phyloP scores from a whole-genome alignment of 208 protist species.

The Angomonas deanei region DNA sequence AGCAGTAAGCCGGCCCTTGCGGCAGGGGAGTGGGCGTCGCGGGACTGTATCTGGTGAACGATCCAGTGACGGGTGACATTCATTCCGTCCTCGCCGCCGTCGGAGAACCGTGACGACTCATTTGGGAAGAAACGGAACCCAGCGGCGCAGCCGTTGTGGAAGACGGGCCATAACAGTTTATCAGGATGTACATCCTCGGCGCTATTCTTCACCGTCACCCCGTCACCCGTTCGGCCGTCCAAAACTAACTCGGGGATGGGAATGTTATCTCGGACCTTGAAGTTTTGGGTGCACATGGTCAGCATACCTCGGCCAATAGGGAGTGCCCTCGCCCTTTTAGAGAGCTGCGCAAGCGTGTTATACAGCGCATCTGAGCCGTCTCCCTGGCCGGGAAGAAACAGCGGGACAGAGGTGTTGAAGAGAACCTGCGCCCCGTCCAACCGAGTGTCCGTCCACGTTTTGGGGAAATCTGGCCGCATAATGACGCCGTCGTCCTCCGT shows the following conservation, averaged over 20 bases:
- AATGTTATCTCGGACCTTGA: constrained; percentile 67
- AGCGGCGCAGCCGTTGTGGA: constrained; percentile 85
- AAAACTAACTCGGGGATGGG: constrained; percentile 71
- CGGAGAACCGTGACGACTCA: neutral
- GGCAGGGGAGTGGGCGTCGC: constrained; percentile 44
- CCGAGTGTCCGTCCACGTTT: constrained; percentile 62
- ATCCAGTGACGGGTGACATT: constrained; percentile 76
- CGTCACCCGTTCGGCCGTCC: constrained; percentile 61
- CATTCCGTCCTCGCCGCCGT: constrained; percentile 20
- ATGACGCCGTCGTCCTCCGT: constrained; percentile 78
- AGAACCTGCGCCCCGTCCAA: constrained; percentile 64
- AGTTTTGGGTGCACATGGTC: constrained; percentile 79
- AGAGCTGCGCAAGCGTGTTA: constrained; percentile 35
- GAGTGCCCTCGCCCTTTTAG: constrained; percentile 38
- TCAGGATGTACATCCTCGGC: constrained; percentile 27
- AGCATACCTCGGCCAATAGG: constrained; percentile 77
- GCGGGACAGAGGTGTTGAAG: constrained; percentile 68
- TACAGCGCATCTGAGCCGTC: constrained; percentile 51
- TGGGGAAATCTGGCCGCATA: constrained; percentile 61
- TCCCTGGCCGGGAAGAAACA: constrained; percentile 40
- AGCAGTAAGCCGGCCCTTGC: constrained; percentile 66
- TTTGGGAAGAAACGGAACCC: constrained; percentile 70
- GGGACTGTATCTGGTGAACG: constrained; percentile 87
- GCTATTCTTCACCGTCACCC: constrained; percentile 55
- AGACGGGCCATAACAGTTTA: constrained; percentile 60